Conservation (phyloP, 2,329 filamentous ascomycete genomes). For the Huntiella bhutanensis region DNA sequence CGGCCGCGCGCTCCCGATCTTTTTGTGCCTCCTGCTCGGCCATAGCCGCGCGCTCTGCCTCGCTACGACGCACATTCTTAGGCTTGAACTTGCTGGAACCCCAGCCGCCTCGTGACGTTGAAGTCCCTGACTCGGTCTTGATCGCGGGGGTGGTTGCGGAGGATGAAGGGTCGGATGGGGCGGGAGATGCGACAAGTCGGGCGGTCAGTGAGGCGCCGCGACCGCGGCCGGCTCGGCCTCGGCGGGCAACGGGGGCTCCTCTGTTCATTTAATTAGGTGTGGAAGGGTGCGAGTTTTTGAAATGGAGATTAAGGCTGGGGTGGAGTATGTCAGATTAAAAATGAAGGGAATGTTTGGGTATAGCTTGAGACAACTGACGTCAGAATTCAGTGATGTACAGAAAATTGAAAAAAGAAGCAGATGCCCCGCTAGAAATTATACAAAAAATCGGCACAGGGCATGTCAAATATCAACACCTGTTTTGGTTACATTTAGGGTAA, state of each 20-base stretch:
- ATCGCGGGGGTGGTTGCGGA: constrained; percentile 1
- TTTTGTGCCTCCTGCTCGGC: constrained; percentile 27
- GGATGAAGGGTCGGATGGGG: not conserved
- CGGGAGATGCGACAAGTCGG: not conserved
- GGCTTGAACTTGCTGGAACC: constrained; percentile 25
- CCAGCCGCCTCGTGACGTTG: constrained; percentile 13
- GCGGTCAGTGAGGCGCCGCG: constrained; percentile 9
- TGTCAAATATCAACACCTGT: not conserved
- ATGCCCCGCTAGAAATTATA: constrained; percentile 4
- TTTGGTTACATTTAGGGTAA: not conserved
- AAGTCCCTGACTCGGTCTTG: constrained; percentile 4
- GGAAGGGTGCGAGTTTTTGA: too few relatives aligned
- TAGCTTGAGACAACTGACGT: too few relatives aligned
- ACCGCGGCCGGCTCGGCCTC: constrained; percentile 7
- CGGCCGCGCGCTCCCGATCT: constrained; percentile 22
- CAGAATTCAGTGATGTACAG: too few relatives aligned
- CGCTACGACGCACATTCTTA: constrained; percentile 30
- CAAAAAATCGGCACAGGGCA: not conserved
- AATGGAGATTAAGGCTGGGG: not conserved
- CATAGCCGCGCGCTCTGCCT: constrained; percentile 28
- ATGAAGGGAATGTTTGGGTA: too few relatives aligned
- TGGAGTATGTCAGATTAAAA: too few relatives aligned
- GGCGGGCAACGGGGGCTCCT: constrained; percentile 2
- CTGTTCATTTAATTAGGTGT: constrained; percentile 2
- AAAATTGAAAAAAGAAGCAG: constrained; percentile 2